Evolutionary conservation across 2,329 filamentous ascomycete genomes (phyloP), one percentile per base, ranked within the genome.

Genomic region (Paecilomyces sp.): DNA sequence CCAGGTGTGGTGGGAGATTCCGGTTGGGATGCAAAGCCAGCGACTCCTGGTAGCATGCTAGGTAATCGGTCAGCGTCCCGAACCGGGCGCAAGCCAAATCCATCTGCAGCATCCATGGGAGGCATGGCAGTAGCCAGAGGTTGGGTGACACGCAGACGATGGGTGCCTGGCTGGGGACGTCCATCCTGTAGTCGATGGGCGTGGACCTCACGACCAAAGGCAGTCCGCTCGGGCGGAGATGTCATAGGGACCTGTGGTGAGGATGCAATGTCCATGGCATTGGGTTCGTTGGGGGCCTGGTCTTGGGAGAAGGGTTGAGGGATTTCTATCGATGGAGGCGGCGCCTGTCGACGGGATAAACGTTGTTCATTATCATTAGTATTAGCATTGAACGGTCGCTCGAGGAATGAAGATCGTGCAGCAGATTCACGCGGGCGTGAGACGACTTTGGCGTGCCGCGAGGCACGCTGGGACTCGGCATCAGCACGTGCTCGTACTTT

Each of bases 1-100:
- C 89, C 82, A 13, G 92, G 92, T 0, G 92, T 96, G 6, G 91
- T 94, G 0, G 92, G 92, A 12, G 92, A 97, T 60, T 92, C 90
- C 8, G 94, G 94, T 72, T 96, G 92, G n/a, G 93, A 97, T 51
- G 84, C 83, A 58, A 92, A 77, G 57, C 89, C 88, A 11, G 83
- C 81, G 58, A 88, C 80, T 50, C 88, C 83, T 6, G 88, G 85
- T 53, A 88, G 81, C 87, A 94, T 95, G 57, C 89, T 94, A 54
- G 89, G 90, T 60, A 94, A 83, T 61, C 92, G 86, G 72, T 97
- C 91, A 53, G 85, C 82, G 71, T 95, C 90, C 65, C 91, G 88
- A 36, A 93, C 88, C 7, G 89, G 90, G 57, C 92, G 85, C 61
- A 94, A 70, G 28, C 82, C 85, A 70, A 94, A 92, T 3, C 84